Conservation (phyloP, 306 rosid genomes). For the Prunus mongolica region DNA sequence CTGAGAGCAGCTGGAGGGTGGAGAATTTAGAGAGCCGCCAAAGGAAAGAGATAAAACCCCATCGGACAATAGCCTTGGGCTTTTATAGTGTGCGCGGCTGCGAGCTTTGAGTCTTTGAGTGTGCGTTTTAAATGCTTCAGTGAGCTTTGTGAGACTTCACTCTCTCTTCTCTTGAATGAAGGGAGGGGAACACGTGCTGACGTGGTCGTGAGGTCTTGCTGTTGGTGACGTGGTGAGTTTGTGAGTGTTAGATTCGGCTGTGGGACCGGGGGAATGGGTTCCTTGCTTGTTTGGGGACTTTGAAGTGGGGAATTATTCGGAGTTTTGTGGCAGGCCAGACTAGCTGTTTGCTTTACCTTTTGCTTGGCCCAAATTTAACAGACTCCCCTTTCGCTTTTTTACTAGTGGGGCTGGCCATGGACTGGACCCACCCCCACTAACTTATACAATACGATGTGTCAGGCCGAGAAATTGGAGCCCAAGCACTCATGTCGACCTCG, state of each 20-base stretch:
- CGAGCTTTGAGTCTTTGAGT: not conserved
- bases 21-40: conserved; percentile 65
- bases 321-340: too few relatives aligned
- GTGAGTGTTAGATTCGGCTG: not conserved
- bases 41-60: conserved; percentile 3
- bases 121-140: not conserved
- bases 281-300: not conserved
- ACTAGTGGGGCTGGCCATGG: not conserved
- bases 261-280: not conserved
- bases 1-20: not conserved
- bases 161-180: not conserved
- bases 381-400: not conserved
- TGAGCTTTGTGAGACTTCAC: not conserved
- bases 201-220: not conserved
- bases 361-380: not conserved
- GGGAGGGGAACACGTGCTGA: not conserved
- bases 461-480: not conserved
- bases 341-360: not conserved
- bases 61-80: not conserved
- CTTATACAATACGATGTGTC: not conserved
- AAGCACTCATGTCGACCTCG: not conserved
- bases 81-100: not conserved
- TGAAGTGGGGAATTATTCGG: too few relatives aligned
- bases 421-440: not conserved
- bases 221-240: not conserved